phyloP scores from a whole-genome alignment of 2,329 filamentous ascomycete species.

The Achaetomium macrosporum region DNA sequence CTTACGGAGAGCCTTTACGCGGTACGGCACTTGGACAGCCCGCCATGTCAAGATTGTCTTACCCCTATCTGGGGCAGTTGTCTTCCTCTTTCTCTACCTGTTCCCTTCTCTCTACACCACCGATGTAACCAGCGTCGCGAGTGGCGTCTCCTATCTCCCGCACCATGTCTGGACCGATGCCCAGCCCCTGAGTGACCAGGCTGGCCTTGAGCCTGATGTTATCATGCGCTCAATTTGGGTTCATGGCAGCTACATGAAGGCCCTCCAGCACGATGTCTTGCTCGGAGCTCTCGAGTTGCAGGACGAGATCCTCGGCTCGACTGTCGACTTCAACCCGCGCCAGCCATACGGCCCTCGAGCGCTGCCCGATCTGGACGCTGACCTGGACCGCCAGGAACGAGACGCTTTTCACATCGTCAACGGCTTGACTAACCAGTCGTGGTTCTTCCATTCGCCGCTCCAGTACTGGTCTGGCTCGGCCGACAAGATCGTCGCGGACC shows the following conservation, averaged over 20 bases:
- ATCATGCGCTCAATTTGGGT: constrained; percentile 79
- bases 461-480: constrained; percentile 72
- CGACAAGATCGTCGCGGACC: constrained; percentile 52
- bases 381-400: constrained; percentile 41
- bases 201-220: constrained; percentile 56
- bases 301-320: constrained; percentile 59
- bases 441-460: constrained; percentile 78
- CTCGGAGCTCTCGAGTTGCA: constrained; percentile 64
- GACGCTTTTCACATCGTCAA: constrained; percentile 55
- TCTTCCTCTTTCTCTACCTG: constrained; percentile 65
- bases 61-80: constrained; percentile 65
- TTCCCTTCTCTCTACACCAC: constrained; percentile 69
- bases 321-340: constrained; percentile 49
- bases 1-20: constrained; percentile 57
- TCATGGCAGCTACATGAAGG: constrained; percentile 74
- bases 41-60: constrained; percentile 70
- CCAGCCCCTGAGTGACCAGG: constrained; percentile 52
- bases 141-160: constrained; percentile 64
- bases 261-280: constrained; percentile 60
- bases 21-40: constrained; percentile 64
- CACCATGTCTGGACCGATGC: constrained; percentile 79
- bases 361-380: constrained; percentile 24
- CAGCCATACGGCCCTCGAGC: constrained; percentile 28
- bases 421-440: constrained; percentile 56
- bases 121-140: constrained; percentile 65